Conservation (phyloP, 73 alveolate genomes). For the Paramecium primaurelia region DNA sequence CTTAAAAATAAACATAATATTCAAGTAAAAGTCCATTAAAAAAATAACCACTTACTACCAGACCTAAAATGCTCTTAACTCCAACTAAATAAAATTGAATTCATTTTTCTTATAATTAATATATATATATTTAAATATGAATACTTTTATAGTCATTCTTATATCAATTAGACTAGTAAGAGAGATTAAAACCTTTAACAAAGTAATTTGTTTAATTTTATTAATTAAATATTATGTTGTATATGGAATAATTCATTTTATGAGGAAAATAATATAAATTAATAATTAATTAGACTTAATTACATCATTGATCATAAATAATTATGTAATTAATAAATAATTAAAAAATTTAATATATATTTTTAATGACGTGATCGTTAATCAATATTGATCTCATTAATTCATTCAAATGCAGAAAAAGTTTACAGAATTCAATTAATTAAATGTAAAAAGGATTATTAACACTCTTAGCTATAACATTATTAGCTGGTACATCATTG, state of each 20-base stretch:
- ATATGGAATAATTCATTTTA: neutral
- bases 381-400: neutral
- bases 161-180: neutral
- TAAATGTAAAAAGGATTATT: conserved; percentile 18
- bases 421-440: neutral
- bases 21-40: neutral
- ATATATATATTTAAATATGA: neutral
- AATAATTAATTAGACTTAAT: neutral
- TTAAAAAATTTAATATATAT: neutral
- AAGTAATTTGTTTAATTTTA: neutral
- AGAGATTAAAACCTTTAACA: neutral
- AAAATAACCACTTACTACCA: neutral
- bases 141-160: neutral
- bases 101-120: neutral
- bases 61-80: neutral
- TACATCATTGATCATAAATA: neutral
- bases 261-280: neutral
- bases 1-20: neutral
- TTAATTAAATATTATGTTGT: neutral
- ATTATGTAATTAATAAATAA: neutral
- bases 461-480: neutral
- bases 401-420: neutral
- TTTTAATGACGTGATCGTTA: neutral
- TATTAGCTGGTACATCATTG: neutral
- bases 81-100: neutral